Evolutionary conservation across 768 basidiomycete species (phyloP).

Genomic region (Candolleomyces aberdarensis): DNA sequence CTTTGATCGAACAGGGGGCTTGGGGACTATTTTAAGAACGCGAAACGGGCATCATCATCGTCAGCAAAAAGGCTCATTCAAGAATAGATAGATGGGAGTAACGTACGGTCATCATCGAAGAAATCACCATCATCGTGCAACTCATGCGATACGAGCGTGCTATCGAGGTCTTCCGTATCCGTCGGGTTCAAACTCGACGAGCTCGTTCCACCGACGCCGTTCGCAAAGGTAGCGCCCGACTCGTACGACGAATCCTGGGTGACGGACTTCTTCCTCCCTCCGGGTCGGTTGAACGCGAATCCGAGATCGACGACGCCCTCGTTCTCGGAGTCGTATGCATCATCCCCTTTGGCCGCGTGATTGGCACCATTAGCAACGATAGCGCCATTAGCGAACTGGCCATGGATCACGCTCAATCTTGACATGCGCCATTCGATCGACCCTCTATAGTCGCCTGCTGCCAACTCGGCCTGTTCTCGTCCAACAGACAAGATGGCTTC

Average conservation of each 20-base stretch:
- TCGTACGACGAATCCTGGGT: slow-evolving; percentile 24
- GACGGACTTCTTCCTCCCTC: slow-evolving; percentile 25
- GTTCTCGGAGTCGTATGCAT: slow-evolving; percentile 32
- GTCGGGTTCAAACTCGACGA: slow-evolving; percentile 9
- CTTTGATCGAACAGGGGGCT: slow-evolving; percentile 30
- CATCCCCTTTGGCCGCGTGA: not conserved
- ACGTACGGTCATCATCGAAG: slow-evolving; percentile 40
- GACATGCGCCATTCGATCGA: slow-evolving; percentile 80
- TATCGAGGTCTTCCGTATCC: slow-evolving; percentile 22
- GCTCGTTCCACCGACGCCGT: slow-evolving; percentile 7
- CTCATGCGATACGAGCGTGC: slow-evolving; percentile 23
- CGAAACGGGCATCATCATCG: not conserved
- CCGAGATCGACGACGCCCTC: slow-evolving; percentile 61
- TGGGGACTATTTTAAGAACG: slow-evolving; percentile 17
- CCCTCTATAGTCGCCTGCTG: slow-evolving; percentile 66
- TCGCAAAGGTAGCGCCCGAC: slow-evolving; percentile 24
- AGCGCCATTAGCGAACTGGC: slow-evolving; percentile 39
- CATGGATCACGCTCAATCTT: slow-evolving; percentile 59
- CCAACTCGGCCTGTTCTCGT: slow-evolving; percentile 67
- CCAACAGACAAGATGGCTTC: slow-evolving; percentile 62
- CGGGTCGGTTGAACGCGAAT: slow-evolving; percentile 43
- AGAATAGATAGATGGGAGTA: not conserved
- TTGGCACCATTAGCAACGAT: slow-evolving; percentile 24
- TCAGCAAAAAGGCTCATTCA: not conserved
- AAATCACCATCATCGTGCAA: slow-evolving; percentile 18